phyloP scores from a whole-genome alignment of 495 filamentous ascomycete genomes.

The Podospora appendiculata region DNA sequence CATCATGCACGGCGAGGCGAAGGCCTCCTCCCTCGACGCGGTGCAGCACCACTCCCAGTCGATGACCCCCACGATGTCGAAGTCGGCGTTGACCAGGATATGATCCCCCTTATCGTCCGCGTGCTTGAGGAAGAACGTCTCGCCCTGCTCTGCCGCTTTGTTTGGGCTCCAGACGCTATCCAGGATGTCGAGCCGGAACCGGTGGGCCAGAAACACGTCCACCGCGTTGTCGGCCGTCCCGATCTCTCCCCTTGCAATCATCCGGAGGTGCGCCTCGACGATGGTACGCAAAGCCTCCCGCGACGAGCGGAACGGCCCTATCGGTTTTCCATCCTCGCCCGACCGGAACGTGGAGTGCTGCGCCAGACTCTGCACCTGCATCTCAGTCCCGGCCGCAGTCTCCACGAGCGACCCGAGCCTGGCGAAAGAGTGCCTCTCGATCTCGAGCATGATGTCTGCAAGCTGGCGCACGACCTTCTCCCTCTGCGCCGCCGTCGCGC shows the following conservation, averaged over 20 bases:
- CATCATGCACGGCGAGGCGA: conserved; percentile 4
- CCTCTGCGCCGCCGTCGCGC: background rate
- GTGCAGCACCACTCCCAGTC: conserved; percentile 2
- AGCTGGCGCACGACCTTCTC: conserved; percentile 1
- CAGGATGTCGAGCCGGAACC: conserved; percentile 1
- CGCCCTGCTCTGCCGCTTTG: background rate
- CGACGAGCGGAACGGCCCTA: background rate
- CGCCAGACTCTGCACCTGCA: background rate
- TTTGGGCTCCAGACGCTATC: background rate
- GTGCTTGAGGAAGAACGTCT: conserved; percentile 2
- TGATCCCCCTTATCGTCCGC: conserved; percentile 4
- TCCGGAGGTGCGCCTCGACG: background rate
- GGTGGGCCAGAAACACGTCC: conserved; percentile 3
- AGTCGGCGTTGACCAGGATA: conserved; percentile 1
- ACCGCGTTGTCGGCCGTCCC: background rate
- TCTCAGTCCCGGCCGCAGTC: background rate
- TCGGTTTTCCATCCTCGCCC: background rate
- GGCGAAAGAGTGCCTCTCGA: background rate
- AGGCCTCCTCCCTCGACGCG: background rate
- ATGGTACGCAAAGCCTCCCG: background rate
- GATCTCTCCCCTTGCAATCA: conserved; percentile 1
- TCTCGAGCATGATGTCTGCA: conserved; percentile 1
- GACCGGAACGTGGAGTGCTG: background rate
- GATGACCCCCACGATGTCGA: conserved; percentile 4
- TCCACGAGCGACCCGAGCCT: background rate